These are phyloP conservation scores for Magnolia changhungtana DNA, from an alignment of 164 flowering plant species.

Conservation along the genomic window DNA sequence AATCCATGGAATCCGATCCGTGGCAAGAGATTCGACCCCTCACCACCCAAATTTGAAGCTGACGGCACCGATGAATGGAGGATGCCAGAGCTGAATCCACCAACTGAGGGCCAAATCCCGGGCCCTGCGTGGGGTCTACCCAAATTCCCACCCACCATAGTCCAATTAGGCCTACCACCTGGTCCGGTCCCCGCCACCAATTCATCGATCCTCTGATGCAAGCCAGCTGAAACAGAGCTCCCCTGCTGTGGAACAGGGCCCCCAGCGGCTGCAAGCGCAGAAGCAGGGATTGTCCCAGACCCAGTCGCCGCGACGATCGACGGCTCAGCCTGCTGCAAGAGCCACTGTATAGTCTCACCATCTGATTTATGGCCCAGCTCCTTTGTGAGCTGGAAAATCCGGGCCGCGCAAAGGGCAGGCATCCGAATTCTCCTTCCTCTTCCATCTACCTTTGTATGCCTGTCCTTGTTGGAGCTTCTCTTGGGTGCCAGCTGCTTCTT, in stretches of 20 bases:
- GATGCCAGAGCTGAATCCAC: constrained; percentile 36
- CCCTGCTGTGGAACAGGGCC: constrained; percentile 63
- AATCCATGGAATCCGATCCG: constrained; percentile 65
- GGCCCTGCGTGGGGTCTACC: constrained; percentile 48
- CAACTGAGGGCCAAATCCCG: constrained; percentile 57
- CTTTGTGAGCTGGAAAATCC: constrained; percentile 77
- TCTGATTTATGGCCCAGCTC: constrained; percentile 90
- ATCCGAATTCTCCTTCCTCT: constrained; percentile 82
- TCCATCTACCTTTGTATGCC: constrained; percentile 87
- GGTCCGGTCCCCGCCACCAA: constrained; percentile 29
- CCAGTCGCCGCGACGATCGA: constrained; percentile 86
- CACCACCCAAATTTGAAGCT: constrained; percentile 45
- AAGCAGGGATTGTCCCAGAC: constrained; percentile 80
- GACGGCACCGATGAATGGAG: constrained; percentile 43
- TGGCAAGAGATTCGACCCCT: constrained; percentile 47
- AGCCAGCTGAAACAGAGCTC: constrained; percentile 48
- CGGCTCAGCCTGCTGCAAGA: constrained; percentile 79
- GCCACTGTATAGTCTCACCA: constrained; percentile 89
- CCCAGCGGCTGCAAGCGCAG: constrained; percentile 56
- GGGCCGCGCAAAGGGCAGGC: constrained; percentile 92
- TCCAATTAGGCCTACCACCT: constrained; percentile 56
- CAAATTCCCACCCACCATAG: constrained; percentile 46
- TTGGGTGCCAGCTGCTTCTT: constrained; percentile 74
- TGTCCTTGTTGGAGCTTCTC: constrained; percentile 76
- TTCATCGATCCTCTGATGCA: constrained; percentile 55